Evolutionary conservation across 139 green algal species (phyloP), one percentile per base, ranked within the genome.

Genomic region (Chlorella ohadii): DNA sequence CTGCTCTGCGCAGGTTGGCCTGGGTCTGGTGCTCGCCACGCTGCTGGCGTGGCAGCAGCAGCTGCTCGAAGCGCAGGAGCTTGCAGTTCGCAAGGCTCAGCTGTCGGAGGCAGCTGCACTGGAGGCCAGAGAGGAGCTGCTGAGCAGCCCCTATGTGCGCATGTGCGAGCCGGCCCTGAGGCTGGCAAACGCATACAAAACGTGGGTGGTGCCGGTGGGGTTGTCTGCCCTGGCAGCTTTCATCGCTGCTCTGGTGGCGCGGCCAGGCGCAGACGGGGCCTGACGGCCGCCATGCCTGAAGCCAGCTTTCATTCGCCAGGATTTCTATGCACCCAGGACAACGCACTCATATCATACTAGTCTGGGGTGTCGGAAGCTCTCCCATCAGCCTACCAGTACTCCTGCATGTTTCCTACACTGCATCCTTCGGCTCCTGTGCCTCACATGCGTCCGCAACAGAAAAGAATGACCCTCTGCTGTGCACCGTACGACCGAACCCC

Each of bases 21-120:
- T 75, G 36, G 68, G 68, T 4, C 68, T 75, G 36, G 36, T 75
- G 36, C 68, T 75, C 3, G 22, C 33, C 36, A 75, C 68, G 1
- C 38, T 75, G 23, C 68, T 75, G 23, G 36, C 47, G 23, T 75
- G 68, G 68, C 68, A 23, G 36, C 68, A 75, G 68, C 68, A 75
- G 36, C 34, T 75, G 68, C 68, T 15, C 2, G 68, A n/a, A 28
- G 68, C 36, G 4, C 36, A 39, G 1, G n/a, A 28, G 68, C 36
- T 55, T 5, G 68, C 68, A 11, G 19, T 33, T 23, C 36, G 9
- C 20, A n/a, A 56, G 68, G 20, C 36, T 1, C 68, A 34, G 36
- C 68, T 33, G 36, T 33, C 38, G 9, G 22, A 25, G 0, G 20
- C 33, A 23, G 64, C 31, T 9, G 68, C 38, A 25, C 22, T 28